Base-by-base conservation (phyloP, 2,329 filamentous ascomycete species). In the Fusarium sp. region DNA sequence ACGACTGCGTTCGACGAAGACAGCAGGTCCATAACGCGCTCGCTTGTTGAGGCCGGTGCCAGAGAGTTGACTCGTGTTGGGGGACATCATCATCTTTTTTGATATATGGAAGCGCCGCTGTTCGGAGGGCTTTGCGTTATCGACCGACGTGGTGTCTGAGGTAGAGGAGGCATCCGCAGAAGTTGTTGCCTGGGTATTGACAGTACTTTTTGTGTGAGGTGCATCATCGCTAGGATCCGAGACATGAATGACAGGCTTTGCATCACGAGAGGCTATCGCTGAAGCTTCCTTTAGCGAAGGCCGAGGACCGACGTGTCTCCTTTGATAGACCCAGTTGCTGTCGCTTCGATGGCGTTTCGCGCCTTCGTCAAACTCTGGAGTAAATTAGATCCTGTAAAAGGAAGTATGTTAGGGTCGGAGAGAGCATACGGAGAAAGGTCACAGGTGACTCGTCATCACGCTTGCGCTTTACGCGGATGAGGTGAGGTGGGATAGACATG, bases 381-480 rank as follows among this genome's bases (percentile, higher is more conserved):
- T 19, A 49, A 52, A 64, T 70, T 56, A 67, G 67, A 52, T 41
- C 15, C 39, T 33, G 53, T 45, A 11, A 15, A 44, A 41, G 39
- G 32, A 27, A 53, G 53, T 43, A 42, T 35, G 33, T 47, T 42
- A 45, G 14, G 15, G 21, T 42, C 32, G 46, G 47, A 54, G 19
- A 44, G 49, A 45, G 75, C 81, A 60, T 68, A 86, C 83, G 79
- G 42, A 87, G 78, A 65, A 84, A 84, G 49, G 83, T 80, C 46
- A 86, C 80, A 4, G 84, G 82, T 11, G 77, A 75, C 54, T 83
- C 80, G 14, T 81, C 82, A 46, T 79, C 80, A 36, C 82, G 81
- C 75, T 87, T 87, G 68, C 84, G 83, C 78, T 87, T 87, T 63
- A 87, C 81, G 53, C 82, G 81, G 72, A 87, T 87, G 44, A 84